Conservation (phyloP, 2,329 filamentous ascomycete genomes). For the Colletotrichum neosansevieriae region DNA sequence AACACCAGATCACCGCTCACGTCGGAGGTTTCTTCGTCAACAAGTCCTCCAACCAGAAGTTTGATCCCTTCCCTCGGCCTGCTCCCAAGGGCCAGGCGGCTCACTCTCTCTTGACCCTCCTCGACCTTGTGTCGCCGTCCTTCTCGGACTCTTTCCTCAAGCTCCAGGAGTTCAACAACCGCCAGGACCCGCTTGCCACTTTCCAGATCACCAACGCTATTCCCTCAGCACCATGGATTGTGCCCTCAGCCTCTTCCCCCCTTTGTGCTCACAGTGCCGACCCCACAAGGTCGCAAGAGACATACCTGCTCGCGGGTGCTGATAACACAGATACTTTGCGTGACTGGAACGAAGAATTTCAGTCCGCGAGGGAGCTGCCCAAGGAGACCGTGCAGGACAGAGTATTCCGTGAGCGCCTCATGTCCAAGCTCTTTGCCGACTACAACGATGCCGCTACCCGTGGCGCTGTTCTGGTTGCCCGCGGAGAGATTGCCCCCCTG, state of each 20-base stretch:
- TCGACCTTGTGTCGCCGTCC: slow-evolving; percentile 83
- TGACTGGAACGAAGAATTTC: slow-evolving; percentile 99
- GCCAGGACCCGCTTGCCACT: slow-evolving; percentile 87
- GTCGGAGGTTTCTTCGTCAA: slow-evolving; percentile 97
- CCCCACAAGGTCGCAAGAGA: slow-evolving; percentile 90
- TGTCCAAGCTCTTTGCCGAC: slow-evolving; percentile 96
- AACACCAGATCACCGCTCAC: slow-evolving; percentile 92
- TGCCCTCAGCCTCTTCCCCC: slow-evolving; percentile 75
- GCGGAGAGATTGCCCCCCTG: slow-evolving; percentile 90
- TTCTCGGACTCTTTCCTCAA: slow-evolving; percentile 82
- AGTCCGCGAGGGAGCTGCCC: slow-evolving; percentile 93
- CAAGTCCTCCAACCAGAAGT: slow-evolving; percentile 94
- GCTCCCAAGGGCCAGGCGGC: slow-evolving; percentile 82
- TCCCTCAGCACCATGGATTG: slow-evolving; percentile 91
- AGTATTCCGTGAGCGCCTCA: slow-evolving; percentile 92
- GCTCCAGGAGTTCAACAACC: slow-evolving; percentile 86
- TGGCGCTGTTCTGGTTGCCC: slow-evolving; percentile 90
- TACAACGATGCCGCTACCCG: slow-evolving; percentile 96
- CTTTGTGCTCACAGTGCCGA: slow-evolving; percentile 82
- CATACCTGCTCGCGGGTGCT: slow-evolving; percentile 87
- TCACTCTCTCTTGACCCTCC: slow-evolving; percentile 87
- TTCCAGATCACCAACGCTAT: slow-evolving; percentile 97
- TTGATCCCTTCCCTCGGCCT: slow-evolving; percentile 86
- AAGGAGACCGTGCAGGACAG: slow-evolving; percentile 95
- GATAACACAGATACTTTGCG: slow-evolving; percentile 95